These are phyloP conservation scores for Lithocarpus polystachyus DNA, from an alignment of 306 rosid species.

Conservation along the genomic window DNA sequence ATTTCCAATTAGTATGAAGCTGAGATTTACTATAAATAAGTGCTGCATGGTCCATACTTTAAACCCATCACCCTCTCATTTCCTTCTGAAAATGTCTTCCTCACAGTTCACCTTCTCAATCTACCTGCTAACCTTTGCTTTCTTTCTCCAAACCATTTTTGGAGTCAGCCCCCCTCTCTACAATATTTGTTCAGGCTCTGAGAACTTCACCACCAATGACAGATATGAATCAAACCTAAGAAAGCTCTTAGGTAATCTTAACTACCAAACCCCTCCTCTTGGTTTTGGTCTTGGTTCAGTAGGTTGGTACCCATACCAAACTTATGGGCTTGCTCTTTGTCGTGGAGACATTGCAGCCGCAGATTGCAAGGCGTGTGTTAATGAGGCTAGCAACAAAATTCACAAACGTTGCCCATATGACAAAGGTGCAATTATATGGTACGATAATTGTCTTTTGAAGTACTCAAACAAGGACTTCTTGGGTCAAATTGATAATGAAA, in stretches of 20 bases:
- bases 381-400: not conserved
- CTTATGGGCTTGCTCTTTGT: not conserved
- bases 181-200: not conserved
- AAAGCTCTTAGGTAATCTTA: not conserved
- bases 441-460: not conserved
- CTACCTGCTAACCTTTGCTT: not conserved
- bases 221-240: not conserved
- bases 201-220: conserved; percentile 8
- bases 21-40: not conserved
- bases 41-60: no score
- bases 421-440: not conserved
- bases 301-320: not conserved
- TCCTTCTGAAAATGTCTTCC: not conserved
- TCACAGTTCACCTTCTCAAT: not conserved
- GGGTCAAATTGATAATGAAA: not conserved
- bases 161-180: not conserved
- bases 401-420: not conserved
- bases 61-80: not conserved
- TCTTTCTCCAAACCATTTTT: not conserved
- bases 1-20: not conserved
- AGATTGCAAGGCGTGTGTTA: not conserved
- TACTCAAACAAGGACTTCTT: not conserved
- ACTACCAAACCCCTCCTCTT: not conserved
- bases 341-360: not conserved
- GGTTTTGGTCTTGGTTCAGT: not conserved